Evolutionary conservation across 192 early-diverging fungal species (phyloP), one percentile per base, ranked within the genome.

Genomic region (Radiomyces spectabilis): DNA sequence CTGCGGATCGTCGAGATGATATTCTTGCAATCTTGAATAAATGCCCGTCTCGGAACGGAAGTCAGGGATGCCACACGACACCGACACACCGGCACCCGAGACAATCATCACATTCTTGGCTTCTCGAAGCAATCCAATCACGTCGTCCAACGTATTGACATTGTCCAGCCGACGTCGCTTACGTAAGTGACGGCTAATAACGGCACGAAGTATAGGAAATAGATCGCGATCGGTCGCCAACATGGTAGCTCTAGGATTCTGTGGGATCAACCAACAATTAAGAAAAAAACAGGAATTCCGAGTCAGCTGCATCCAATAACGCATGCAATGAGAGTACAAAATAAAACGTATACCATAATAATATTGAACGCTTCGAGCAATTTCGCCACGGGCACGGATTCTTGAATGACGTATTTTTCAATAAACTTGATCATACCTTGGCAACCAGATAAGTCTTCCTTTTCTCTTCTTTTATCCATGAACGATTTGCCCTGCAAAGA

Each of bases 21-120:
- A 95, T 64, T 89, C 84, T n/a, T 91, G 85, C 12, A 95, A 71
- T 15, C 89, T 67, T 5, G 87, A 78, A 55, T 98, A 98, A 27
- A 98, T 94, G 5, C 95, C 95, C 5, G 83, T 82, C 18, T 92
- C 82, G 10, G 94, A 96, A 52, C 95, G 78, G 51, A 98, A 98
- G 55, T 98, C 96, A 0, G 96, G 96, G 34, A 98, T 98, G 4
- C 94, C 95, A 37, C 93, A 96, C 1, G 90, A 93, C 1, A 96
- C 94, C 0, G 94, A 96, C 2, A 81, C 86, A 10, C 92, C 89
- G 5, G 91, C 91, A 6, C 94, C 94, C 1, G 93, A 94, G 44
- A 97, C 72, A 12, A 97, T 85, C 82, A 97, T 79, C 32, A 97
- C 93, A 15, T 85, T 85, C 46, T 74, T 69, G 2, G 83, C 70